Conservation (phyloP, 78 protist genomes). For the Tieghemostelium lacteum region DNA sequence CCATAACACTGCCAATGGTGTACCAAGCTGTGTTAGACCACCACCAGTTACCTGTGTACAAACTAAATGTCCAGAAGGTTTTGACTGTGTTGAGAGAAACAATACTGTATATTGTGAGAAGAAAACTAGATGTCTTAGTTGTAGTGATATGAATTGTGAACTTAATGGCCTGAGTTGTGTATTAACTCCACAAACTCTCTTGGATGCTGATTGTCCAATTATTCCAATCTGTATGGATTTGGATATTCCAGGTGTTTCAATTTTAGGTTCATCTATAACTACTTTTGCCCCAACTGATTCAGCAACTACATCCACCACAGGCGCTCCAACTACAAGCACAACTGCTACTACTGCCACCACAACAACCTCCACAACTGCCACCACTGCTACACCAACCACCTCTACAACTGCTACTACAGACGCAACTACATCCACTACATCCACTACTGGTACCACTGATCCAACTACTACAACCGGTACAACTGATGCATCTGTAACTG, state of each 20-base stretch:
- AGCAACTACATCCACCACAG: slow-evolving; percentile 1
- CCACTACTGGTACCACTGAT: neutral
- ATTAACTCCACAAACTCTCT: neutral
- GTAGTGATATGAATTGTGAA: slow-evolving; percentile 38
- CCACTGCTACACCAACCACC: neutral
- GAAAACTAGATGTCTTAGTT: slow-evolving; percentile 3
- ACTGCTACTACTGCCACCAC: neutral
- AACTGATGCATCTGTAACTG: neutral
- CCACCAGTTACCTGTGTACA: neutral
- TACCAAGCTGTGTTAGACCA: neutral
- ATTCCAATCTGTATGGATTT: slow-evolving; percentile 22
- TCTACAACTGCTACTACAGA: neutral
- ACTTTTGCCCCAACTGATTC: neutral
- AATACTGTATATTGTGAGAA: neutral
- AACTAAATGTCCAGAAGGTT: slow-evolving; percentile 8
- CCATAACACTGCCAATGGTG: neutral
- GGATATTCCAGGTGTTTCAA: neutral
- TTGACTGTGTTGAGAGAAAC: neutral
- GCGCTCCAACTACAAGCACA: neutral
- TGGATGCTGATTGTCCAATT: slow-evolving; percentile 10
- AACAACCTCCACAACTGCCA: neutral
- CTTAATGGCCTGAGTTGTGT: slow-evolving; percentile 34
- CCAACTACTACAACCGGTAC: neutral
- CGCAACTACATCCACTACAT: neutral
- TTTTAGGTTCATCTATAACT: slow-evolving; percentile 22